phyloP scores from a whole-genome alignment of 2,329 filamentous ascomycete genomes.

The Cercospora sp. region DNA sequence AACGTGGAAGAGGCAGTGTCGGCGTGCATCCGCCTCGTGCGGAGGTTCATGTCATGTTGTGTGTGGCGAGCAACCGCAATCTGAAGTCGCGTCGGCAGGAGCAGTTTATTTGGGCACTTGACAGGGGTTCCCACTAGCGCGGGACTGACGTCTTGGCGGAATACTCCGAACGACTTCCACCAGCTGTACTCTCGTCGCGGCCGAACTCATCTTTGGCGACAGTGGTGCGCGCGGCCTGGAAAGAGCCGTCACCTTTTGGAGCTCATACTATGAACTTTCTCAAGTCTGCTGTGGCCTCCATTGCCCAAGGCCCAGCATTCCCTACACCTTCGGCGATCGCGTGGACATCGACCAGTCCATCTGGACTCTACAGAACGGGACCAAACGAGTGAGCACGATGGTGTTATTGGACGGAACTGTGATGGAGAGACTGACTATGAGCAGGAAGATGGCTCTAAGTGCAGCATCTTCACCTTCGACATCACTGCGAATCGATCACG shows the following conservation, averaged over 20 bases:
- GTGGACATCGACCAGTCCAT: slow-evolving; percentile 92
- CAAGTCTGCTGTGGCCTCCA: slow-evolving; percentile 95
- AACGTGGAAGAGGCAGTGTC: background rate
- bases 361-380: slow-evolving; percentile 95
- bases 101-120: background rate
- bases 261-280: slow-evolving; percentile 79
- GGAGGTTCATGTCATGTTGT: slow-evolving; percentile 1
- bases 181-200: background rate
- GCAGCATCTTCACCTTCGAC: slow-evolving; percentile 97
- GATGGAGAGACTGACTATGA: slow-evolving; percentile 16
- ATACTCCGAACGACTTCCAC: background rate
- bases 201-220: background rate
- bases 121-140: background rate
- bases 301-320: slow-evolving; percentile 89
- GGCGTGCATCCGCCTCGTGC: background rate
- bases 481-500: slow-evolving; percentile 75
- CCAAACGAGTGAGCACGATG: slow-evolving; percentile 67
- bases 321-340: slow-evolving; percentile 88
- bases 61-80: background rate
- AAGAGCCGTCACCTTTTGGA: background rate
- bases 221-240: background rate
- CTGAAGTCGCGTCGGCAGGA: slow-evolving; percentile 4
- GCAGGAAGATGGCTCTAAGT: slow-evolving; percentile 89
- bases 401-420: background rate
- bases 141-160: slow-evolving; percentile 1